Percentiles rank a stretch among this genome's conserved stretches.
Evolutionary conservation across 2,329 filamentous ascomycete species (phyloP).

Genomic region (Colletotrichum endophyticum): DNA sequence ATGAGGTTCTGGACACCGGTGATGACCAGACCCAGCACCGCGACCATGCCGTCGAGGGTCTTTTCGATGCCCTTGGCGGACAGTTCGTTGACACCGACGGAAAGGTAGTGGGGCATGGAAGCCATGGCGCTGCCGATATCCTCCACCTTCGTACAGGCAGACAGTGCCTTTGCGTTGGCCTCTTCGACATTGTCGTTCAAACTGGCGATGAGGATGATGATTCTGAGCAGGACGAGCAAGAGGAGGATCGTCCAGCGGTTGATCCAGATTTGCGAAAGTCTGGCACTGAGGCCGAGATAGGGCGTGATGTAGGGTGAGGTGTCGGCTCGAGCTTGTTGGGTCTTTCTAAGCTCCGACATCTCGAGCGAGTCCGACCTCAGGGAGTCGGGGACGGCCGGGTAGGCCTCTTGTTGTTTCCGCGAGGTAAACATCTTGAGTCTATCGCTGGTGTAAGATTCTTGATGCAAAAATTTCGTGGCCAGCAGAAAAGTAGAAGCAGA

Average conservation of each 20-base stretch:
- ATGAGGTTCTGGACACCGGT: conserved; percentile 87
- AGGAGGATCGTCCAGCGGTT: conserved; percentile 96
- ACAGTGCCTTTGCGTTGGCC: conserved; percentile 81
- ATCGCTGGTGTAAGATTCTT: conserved; percentile 24
- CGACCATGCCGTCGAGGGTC: conserved; percentile 79
- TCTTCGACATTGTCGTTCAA: conserved; percentile 76
- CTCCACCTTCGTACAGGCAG: conserved; percentile 91
- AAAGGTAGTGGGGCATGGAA: conserved; percentile 96
- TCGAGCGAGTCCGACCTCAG: conserved; percentile 42
- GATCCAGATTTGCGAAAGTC: conserved; percentile 95
- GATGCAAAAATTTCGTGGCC: not conserved
- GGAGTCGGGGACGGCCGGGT: conserved; percentile 41
- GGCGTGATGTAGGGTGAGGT: conserved; percentile 79
- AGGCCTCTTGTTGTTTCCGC: conserved; percentile 35
- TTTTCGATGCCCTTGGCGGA: conserved; percentile 81
- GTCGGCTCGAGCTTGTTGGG: conserved; percentile 44
- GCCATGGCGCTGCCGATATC: conserved; percentile 94
- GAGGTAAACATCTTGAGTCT: conserved; percentile 42
- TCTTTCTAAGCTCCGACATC: conserved; percentile 34
- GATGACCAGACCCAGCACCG: conserved; percentile 78
- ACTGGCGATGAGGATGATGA: conserved; percentile 76
- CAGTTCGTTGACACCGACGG: conserved; percentile 85
- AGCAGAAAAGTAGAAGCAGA: not conserved
- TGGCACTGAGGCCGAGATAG: conserved; percentile 87
- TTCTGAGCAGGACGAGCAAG: conserved; percentile 80